Conservation (phyloP, 495 filamentous ascomycete genomes). For the Talaromyces adpressus region DNA sequence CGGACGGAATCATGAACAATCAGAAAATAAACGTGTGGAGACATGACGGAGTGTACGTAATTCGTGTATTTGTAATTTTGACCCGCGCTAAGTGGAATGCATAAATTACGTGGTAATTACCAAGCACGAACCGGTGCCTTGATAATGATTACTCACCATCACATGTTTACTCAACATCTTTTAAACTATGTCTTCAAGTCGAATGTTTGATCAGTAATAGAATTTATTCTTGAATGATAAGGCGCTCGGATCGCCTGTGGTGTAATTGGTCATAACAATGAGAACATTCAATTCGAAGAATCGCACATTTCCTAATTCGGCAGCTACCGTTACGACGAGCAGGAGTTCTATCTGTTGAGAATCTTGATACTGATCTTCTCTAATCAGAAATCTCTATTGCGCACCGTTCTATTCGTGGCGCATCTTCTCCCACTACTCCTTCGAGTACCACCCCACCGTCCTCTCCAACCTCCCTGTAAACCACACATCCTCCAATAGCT, state of each 20-base stretch:
- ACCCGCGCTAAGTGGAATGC: not conserved
- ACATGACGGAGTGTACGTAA: not conserved
- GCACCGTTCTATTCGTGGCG: not conserved
- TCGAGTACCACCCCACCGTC: not conserved
- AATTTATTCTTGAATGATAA: not conserved
- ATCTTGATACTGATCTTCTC: not conserved
- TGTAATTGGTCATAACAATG: not conserved
- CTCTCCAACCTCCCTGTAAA: not conserved
- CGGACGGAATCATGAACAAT: not conserved
- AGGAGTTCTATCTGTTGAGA: not conserved
- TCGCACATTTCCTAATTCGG: not conserved
- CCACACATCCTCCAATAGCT: conserved; percentile 17
- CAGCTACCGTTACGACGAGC: not conserved
- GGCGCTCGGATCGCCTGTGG: not conserved
- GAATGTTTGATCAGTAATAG: not conserved
- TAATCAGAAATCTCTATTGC: not conserved
- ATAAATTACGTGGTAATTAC: not conserved
- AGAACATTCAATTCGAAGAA: not conserved
- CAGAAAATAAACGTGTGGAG: conserved; percentile 1
- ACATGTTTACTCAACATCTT: not conserved
- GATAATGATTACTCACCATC: not conserved
- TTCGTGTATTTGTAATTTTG: not conserved
- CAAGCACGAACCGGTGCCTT: not conserved
- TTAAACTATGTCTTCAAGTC: too few relatives aligned
- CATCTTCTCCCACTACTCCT: not conserved